These are phyloP conservation scores for Colletotrichum nymphaeae DNA, from an alignment of 2,329 filamentous ascomycete species.

Conservation along the genomic window DNA sequence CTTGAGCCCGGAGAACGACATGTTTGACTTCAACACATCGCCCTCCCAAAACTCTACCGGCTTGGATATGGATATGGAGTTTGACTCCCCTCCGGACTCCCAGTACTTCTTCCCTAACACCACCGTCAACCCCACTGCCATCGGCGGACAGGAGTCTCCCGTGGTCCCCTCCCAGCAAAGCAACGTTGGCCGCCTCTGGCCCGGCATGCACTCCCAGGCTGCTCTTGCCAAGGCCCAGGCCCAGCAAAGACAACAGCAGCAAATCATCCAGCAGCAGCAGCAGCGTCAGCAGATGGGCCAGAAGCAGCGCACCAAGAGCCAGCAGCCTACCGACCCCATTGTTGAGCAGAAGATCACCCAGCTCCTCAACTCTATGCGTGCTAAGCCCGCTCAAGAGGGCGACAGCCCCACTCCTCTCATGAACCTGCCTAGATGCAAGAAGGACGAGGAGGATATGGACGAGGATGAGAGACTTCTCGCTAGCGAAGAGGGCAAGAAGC, in stretches of 20 bases:
- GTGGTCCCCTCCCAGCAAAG: constrained; percentile 59
- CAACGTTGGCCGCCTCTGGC: constrained; percentile 82
- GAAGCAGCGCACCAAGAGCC: constrained; percentile 61
- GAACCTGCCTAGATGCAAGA: constrained; percentile 80
- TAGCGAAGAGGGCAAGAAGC: constrained; percentile 98
- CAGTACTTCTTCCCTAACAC: constrained; percentile 72
- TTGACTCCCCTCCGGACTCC: constrained; percentile 59
- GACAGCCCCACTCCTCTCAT: constrained; percentile 59
- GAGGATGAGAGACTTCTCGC: constrained; percentile 93
- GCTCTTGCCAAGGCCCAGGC: constrained; percentile 80
- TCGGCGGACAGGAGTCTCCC: constrained; percentile 70
- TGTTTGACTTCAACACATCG: constrained; percentile 79
- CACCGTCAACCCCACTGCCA: constrained; percentile 78
- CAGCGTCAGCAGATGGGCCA: constrained; percentile 59
- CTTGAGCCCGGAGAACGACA: constrained; percentile 70
- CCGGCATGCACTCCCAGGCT: constrained; percentile 93
- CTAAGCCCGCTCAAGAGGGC: constrained; percentile 70
- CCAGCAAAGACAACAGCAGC: constrained; percentile 72
- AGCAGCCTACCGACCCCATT: constrained; percentile 71
- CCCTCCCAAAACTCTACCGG: constrained; percentile 72
- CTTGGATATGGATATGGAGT: constrained; percentile 74
- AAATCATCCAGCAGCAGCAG: constrained; percentile 59
- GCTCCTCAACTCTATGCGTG: constrained; percentile 90
- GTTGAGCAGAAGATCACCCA: constrained; percentile 95
- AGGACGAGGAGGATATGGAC: constrained; percentile 99